Conservation (phyloP, 2,329 filamentous ascomycete genomes). For the Cladophialophora chaetospira region DNA sequence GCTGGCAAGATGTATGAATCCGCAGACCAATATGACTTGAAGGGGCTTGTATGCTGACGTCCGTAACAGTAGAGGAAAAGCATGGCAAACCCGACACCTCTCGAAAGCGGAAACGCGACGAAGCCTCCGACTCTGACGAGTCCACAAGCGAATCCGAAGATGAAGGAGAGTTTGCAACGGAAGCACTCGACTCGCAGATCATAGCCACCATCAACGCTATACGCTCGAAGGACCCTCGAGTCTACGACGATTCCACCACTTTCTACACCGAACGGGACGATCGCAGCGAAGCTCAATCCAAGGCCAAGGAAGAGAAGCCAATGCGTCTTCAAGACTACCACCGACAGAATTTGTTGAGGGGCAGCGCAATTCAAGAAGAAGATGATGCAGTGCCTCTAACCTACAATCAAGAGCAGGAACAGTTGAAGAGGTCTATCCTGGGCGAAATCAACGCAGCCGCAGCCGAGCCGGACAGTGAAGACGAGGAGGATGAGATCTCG, state of each 20-base stretch:
- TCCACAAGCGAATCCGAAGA: conserved; percentile 71
- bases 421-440: conserved; percentile 74
- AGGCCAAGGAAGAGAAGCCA: conserved; percentile 73
- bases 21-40: not conserved
- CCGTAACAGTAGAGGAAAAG: conserved; percentile 77
- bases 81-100: conserved; percentile 56
- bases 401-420: conserved; percentile 85
- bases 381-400: conserved; percentile 60
- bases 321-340: conserved; percentile 90
- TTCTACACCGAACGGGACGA: conserved; percentile 74
- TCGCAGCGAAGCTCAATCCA: conserved; percentile 40
- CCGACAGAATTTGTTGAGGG: conserved; percentile 80
- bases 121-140: conserved; percentile 58
- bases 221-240: conserved; percentile 82
- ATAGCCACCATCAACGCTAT: conserved; percentile 85
- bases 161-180: conserved; percentile 80
- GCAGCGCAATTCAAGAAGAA: conserved; percentile 61
- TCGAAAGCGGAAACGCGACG: conserved; percentile 42
- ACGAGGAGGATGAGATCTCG: conserved; percentile 56
- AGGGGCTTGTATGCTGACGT: conserved; percentile 29
- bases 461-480: conserved; percentile 43
- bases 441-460: conserved; percentile 74
- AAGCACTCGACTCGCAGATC: conserved; percentile 82
- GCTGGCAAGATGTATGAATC: conserved; percentile 54
- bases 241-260: conserved; percentile 77